phyloP scores from a whole-genome alignment of 2,329 filamentous ascomycete genomes.

The Neofusicoccum ribis region DNA sequence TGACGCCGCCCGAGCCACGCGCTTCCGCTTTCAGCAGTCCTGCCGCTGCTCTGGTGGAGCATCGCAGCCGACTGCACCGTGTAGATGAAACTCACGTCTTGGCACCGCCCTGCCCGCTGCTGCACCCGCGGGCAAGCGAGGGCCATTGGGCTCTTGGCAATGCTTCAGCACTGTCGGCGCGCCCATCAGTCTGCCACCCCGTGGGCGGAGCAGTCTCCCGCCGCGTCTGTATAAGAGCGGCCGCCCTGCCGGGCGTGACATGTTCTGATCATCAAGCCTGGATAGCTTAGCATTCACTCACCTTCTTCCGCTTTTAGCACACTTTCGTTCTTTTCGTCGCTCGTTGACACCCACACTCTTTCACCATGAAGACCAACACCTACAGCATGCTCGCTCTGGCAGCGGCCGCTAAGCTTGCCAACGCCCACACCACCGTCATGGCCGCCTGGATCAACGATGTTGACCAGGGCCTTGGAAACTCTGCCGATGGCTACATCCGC shows the following conservation, averaged over 20 bases:
- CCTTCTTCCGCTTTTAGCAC: constrained; percentile 13
- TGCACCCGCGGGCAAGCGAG: no score
- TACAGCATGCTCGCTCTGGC: constrained; percentile 33
- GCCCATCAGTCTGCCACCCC: neutral
- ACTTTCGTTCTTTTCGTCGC: constrained; percentile 17
- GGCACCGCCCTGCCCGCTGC: neutral
- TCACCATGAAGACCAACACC: constrained; percentile 35
- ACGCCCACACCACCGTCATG: constrained; percentile 38
- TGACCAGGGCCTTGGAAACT: constrained; percentile 37
- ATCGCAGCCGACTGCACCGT: neutral
- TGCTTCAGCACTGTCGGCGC: neutral
- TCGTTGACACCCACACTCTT: constrained; percentile 23
- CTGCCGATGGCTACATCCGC: constrained; percentile 50
- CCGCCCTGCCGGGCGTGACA: neutral
- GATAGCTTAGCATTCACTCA: constrained; percentile 9
- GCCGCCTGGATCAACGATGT: constrained; percentile 45
- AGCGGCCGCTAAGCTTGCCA: constrained; percentile 31
- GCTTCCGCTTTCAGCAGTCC: neutral
- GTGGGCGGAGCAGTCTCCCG: neutral
- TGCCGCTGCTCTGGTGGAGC: constrained; percentile 3
- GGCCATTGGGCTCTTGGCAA: neutral
- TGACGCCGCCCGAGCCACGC: constrained; percentile 9
- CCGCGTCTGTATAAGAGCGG: neutral
- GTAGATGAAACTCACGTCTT: constrained; percentile 13
- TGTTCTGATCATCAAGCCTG: constrained; percentile 12